These are phyloP conservation scores for Tulasnella sp. DNA, from an alignment of 768 basidiomycete genomes.

Conservation along the genomic window DNA sequence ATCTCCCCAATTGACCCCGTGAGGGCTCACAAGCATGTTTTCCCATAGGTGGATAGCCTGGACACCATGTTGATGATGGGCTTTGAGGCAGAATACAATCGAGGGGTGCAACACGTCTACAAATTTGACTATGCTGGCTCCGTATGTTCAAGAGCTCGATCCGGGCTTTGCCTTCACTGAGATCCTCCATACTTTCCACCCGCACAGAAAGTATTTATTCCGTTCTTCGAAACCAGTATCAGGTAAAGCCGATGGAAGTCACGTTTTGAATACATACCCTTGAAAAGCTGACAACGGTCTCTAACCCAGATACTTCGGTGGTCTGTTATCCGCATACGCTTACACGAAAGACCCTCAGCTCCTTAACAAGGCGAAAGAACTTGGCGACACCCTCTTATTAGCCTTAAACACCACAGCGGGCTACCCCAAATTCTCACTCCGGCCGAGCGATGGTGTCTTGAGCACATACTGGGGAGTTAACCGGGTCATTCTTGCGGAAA, in stretches of 20 bases:
- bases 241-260: constrained; percentile 39
- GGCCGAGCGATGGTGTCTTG: constrained; percentile 43
- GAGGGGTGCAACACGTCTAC: constrained; percentile 39
- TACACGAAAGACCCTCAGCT: constrained; percentile 44
- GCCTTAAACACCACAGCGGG: constrained; percentile 68
- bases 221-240: constrained; percentile 81
- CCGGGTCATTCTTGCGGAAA: constrained; percentile 23
- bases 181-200: background rate
- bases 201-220: background rate
- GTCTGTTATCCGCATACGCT: constrained; percentile 78
- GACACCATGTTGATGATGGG: constrained; percentile 84
- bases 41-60: constrained; percentile 58
- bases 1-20: background rate
- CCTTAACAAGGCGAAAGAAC: constrained; percentile 43
- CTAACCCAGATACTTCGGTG: constrained; percentile 63
- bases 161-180: background rate
- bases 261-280: background rate
- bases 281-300: background rate
- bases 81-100: constrained; percentile 48
- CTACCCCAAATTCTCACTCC: constrained; percentile 65
- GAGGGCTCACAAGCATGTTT: background rate
- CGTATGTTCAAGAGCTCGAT: background rate
- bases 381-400: constrained; percentile 65
- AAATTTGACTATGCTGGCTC: background rate
- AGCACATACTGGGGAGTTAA: constrained; percentile 14